phyloP scores from a whole-genome alignment of 768 basidiomycete genomes.

The Tremella mesenterica region DNA sequence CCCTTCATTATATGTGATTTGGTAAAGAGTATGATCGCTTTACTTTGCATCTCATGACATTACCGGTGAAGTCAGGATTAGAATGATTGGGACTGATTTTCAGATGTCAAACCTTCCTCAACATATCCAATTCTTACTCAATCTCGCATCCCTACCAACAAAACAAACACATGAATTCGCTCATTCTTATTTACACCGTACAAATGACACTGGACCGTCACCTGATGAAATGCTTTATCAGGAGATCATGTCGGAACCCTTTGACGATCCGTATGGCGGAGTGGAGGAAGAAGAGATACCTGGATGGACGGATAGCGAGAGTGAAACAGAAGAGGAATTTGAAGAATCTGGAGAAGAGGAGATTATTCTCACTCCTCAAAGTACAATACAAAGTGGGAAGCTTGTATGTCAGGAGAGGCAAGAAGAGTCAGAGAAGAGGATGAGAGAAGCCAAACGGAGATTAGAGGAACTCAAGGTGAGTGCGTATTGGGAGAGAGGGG shows the following conservation, averaged over 20 bases:
- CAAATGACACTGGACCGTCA: constrained; percentile 11
- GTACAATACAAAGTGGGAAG: no score
- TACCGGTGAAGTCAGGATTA: no score
- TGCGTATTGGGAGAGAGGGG: constrained; percentile 22
- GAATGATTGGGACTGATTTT: no score
- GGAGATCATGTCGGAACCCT: constrained; percentile 35
- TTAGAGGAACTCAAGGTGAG: constrained; percentile 8
- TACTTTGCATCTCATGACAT: no score
- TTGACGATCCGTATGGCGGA: constrained; percentile 18
- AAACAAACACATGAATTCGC: constrained; percentile 19
- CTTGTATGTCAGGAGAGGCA: neutral
- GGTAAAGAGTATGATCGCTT: no score
- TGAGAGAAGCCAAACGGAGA: constrained; percentile 7
- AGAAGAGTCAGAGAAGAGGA: no score
- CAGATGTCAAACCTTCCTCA: constrained; percentile 29
- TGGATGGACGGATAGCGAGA: constrained; percentile 31
- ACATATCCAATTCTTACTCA: constrained; percentile 31
- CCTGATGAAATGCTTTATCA: constrained; percentile 28
- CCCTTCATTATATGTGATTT: no score
- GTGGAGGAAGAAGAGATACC: constrained; percentile 27
- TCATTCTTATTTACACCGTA: constrained; percentile 12
- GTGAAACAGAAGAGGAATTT: neutral
- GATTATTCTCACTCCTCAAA: constrained; percentile 14
- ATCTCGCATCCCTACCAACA: constrained; percentile 14
- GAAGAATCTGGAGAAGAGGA: constrained; percentile 3